A percentile compares a stretch with the other conserved stretches of the same genome.
phyloP scores from a whole-genome alignment of 2,329 filamentous ascomycete species.

The Beauveria medogensis region DNA sequence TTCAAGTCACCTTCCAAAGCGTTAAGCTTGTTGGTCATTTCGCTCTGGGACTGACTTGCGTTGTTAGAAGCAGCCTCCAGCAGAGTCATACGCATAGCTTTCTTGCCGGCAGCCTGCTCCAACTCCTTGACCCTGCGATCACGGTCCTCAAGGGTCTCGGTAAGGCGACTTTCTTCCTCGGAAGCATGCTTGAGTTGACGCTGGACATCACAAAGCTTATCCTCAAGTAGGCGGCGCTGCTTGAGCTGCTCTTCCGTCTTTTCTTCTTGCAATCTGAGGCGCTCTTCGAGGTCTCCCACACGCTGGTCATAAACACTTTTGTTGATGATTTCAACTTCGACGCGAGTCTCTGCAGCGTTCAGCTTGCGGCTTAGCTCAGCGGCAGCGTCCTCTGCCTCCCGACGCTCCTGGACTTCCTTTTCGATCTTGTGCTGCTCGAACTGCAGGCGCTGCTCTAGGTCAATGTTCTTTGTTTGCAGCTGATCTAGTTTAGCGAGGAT shows the following conservation, averaged over 20 bases:
- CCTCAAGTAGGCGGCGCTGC: constrained; percentile 59
- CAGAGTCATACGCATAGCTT: constrained; percentile 53
- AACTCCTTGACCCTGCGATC: constrained; percentile 56
- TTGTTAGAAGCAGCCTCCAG: constrained; percentile 60
- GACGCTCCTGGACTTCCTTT: constrained; percentile 39
- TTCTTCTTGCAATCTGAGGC: constrained; percentile 54
- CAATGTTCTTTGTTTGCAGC: constrained; percentile 50
- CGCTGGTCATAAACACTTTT: constrained; percentile 51
- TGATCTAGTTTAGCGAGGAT: constrained; percentile 47
- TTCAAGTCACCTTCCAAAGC: constrained; percentile 46
- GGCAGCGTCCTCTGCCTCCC: constrained; percentile 44
- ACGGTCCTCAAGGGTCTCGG: constrained; percentile 59
- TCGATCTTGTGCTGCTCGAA: constrained; percentile 40
- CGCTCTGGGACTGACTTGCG: constrained; percentile 43
- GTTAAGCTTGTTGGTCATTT: constrained; percentile 48
- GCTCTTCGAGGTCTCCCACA: constrained; percentile 61
- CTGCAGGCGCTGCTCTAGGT: constrained; percentile 50
- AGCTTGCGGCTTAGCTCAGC: constrained; percentile 47
- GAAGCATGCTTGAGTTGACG: constrained; percentile 58
- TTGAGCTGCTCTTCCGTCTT: constrained; percentile 57
- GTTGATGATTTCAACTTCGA: constrained; percentile 55
- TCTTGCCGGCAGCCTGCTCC: constrained; percentile 48
- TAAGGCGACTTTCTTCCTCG: constrained; percentile 64
- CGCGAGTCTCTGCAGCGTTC: constrained; percentile 48
- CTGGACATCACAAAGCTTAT: constrained; percentile 65